A percentile compares a stretch with the other conserved stretches of the same genome.
These are phyloP conservation scores for Pogostemon cablin DNA, from an alignment of 257 asterid species.

Conservation along the genomic window DNA sequence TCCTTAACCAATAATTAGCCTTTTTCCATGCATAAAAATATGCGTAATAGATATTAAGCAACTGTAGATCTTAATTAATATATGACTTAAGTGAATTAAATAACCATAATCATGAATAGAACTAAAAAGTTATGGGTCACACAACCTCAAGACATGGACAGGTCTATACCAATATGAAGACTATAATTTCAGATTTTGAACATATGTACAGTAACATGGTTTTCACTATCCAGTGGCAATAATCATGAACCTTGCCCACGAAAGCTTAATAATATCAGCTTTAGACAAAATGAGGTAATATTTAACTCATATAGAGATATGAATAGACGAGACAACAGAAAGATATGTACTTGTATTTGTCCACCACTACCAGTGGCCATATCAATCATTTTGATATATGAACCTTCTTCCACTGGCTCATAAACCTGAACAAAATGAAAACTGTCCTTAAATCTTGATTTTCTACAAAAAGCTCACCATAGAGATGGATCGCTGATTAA, in stretches of 20 bases:
- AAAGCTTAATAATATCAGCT: constrained; percentile 18
- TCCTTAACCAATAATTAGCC: not conserved
- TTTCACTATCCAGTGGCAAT: constrained; percentile 25
- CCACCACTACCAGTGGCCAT: constrained; percentile 99
- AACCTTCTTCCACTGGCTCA: constrained; percentile 98
- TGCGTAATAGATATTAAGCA: not conserved
- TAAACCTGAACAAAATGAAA: constrained; percentile 60
- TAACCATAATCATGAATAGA: constrained; percentile 19
- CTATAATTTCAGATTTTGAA: constrained; percentile 12
- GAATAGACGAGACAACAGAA: constrained; percentile 7
- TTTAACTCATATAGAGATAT: constrained; percentile 16
- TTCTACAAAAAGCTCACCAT: constrained; percentile 24
- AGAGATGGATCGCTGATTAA: constrained; percentile 10
- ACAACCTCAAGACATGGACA: not conserved
- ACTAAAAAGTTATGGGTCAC: not conserved
- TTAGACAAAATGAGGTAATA: constrained; percentile 15
- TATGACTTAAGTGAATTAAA: not conserved
- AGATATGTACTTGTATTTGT: constrained; percentile 76
- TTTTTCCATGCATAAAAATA: not conserved
- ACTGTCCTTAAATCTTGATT: constrained; percentile 28
- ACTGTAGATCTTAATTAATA: not conserved
- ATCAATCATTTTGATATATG: constrained; percentile 97
- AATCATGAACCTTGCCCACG: constrained; percentile 18
- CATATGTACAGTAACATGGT: not conserved
- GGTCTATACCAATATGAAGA: not conserved